phyloP scores from a whole-genome alignment of 306 rosid species.

The Mimosa pudica region DNA sequence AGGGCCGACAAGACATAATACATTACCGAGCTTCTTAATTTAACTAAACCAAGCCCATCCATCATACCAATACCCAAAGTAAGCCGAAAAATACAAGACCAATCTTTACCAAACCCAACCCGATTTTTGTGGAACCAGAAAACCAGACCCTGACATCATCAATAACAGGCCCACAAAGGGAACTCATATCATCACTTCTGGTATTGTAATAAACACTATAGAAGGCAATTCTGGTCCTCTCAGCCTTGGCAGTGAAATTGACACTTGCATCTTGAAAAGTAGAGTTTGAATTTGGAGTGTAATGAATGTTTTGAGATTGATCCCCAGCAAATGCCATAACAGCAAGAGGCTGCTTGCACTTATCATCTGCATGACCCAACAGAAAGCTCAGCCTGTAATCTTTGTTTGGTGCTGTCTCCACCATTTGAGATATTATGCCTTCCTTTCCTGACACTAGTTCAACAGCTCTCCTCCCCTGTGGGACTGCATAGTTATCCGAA shows the following conservation, averaged over 20 bases:
- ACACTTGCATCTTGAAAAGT: constrained; percentile 65
- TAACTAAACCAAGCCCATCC: constrained; percentile 36
- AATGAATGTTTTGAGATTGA: constrained; percentile 83
- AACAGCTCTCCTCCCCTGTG: constrained; percentile 78
- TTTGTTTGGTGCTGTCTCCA: constrained; percentile 71
- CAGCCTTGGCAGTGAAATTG: constrained; percentile 95
- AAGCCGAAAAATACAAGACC: constrained; percentile 39
- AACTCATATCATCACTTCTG: constrained; percentile 84
- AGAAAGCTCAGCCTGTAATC: constrained; percentile 64
- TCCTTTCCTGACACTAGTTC: constrained; percentile 90
- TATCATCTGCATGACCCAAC: constrained; percentile 81
- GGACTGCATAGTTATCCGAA: constrained; percentile 76
- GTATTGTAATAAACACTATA: constrained; percentile 91
- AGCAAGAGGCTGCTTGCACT: constrained; percentile 93
- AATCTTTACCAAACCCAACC: constrained; percentile 42
- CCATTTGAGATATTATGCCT: constrained; percentile 98
- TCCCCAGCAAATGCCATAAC: constrained; percentile 95
- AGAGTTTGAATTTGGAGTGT: constrained; percentile 82
- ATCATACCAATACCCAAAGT: constrained; percentile 39
- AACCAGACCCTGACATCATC: constrained; percentile 92
- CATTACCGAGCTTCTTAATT: constrained; percentile 35
- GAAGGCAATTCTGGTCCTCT: constrained; percentile 83
- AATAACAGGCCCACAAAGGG: constrained; percentile 93
- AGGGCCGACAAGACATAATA: constrained; percentile 28
- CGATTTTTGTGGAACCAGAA: constrained; percentile 48